Evolutionary conservation across 345 rosid genomes (phyloP), one percentile per base, ranked within the genome.

Genomic region (Boechera stricta): DNA sequence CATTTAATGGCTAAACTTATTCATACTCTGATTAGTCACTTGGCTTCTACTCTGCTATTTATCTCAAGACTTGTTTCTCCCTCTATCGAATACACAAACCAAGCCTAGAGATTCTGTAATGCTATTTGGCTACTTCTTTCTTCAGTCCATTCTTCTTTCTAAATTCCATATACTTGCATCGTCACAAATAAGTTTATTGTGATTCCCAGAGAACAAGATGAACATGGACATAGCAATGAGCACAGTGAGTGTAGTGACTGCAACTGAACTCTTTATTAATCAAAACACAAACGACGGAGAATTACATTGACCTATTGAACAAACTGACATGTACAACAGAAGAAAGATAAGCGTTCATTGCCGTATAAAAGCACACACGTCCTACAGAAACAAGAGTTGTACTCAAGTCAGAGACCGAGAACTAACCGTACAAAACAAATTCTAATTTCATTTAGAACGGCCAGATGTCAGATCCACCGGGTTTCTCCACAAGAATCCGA

Each of bases 401-500:
- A 21, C 55, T 18, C 55, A 18, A 51, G 5, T 67, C 41, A 33
- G 42, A 49, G 18, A 33, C 57, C 13, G 13, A 72, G 62, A 51
- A 56, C 64, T 57, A 71, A 71, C 67, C 67, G 47, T 53, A 39
- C 51, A 28, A 62, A 16, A 36, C 38, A 56, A 71, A 45, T 3
- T 38, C 15, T 28, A 2, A 9, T 38, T 7, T 21, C 56, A 39
- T 29, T 57, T 56, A 79, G 31, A 69, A 74, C 29, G 82, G 79
- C 77, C 78, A 77, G 3, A 48, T n/a, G 35, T 79, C 79, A 67
- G 58, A 21, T 68, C 70, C 79, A 13, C 71, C 75, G 26, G 78
- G 77, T 13, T 79, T 79, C 11, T 73, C 73, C 21, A 73, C 82
- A 61, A 79, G 71, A 10, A 73, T 68, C 71, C 79, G 79, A 79